Conservation (phyloP, 495 filamentous ascomycete species). For the Thozetella sp. region DNA sequence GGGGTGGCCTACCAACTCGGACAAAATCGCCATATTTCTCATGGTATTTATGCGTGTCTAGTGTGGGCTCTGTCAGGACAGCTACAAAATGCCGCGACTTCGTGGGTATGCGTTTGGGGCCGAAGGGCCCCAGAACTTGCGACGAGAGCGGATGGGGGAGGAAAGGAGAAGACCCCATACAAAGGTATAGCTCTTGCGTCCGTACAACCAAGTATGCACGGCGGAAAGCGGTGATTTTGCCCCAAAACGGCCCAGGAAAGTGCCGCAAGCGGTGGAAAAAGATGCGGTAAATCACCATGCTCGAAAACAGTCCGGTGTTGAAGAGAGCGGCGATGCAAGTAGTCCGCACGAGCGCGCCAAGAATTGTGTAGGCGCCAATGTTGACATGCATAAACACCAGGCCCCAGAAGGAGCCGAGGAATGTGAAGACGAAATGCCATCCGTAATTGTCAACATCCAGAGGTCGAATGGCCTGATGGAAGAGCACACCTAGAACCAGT, state of each 20-base stretch:
- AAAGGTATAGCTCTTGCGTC: too few species aligned
- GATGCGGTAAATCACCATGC: constrained; percentile 43
- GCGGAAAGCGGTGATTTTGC: constrained; percentile 33
- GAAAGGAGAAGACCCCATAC: too few species aligned
- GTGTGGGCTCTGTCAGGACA: too few species aligned
- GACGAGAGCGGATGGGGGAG: too few species aligned
- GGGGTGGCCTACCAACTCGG: constrained; percentile 37
- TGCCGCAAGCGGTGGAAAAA: constrained; percentile 45
- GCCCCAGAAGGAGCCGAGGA: not conserved
- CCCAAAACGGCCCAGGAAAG: constrained; percentile 43
- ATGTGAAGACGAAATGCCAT: constrained; percentile 4
- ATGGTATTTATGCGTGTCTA: constrained; percentile 27
- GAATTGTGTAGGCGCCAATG: not conserved
- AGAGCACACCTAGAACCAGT: not conserved
- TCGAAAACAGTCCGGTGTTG: constrained; percentile 15
- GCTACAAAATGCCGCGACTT: too few species aligned
- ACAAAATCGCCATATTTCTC: constrained; percentile 39
- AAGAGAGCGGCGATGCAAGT: not conserved
- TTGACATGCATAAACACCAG: constrained; percentile 1
- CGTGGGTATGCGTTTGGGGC: too few species aligned
- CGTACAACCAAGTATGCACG: too few species aligned
- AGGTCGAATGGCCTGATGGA: constrained; percentile 6
- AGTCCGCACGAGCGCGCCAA: not conserved
- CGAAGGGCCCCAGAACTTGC: too few species aligned
- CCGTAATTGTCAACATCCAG: constrained; percentile 7